Conservation (phyloP, 192 early-diverging fungal genomes). For the Pecoramyces ruminantium region DNA sequence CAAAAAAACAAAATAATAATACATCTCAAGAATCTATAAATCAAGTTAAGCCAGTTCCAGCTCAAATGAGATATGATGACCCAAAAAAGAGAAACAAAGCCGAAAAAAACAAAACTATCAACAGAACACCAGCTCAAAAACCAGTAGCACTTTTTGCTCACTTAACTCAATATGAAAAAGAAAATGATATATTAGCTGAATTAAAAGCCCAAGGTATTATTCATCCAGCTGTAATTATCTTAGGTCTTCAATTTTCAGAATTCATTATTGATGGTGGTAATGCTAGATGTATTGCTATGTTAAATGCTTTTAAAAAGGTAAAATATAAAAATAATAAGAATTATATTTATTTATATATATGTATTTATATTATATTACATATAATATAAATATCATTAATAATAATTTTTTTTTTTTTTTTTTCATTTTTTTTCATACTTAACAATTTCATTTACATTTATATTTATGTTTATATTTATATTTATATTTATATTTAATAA, state of each 20-base stretch:
- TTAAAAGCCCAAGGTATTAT: constrained; percentile 26
- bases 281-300: constrained; percentile 75
- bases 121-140: constrained; percentile 19
- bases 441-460: no score
- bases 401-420: no score
- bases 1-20: not conserved
- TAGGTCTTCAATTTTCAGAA: constrained; percentile 76
- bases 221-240: constrained; percentile 67
- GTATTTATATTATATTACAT: no score
- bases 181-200: constrained; percentile 12
- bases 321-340: not conserved
- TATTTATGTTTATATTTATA: no score
- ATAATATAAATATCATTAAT: no score
- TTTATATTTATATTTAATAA: no score
- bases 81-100: constrained; percentile 7
- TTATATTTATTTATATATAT: no score
- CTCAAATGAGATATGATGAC: constrained; percentile 8
- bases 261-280: constrained; percentile 81
- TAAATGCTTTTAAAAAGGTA: constrained; percentile 69
- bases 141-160: constrained; percentile 58
- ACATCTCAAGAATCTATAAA: constrained; percentile 6
- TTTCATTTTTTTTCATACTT: no score
- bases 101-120: constrained; percentile 5
- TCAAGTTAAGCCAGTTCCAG: constrained; percentile 3
- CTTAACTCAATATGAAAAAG: constrained; percentile 39